Evolutionary conservation across 176 grass and related monocot genomes (phyloP).

Genomic region (Bothriochloa decipiens): DNA sequence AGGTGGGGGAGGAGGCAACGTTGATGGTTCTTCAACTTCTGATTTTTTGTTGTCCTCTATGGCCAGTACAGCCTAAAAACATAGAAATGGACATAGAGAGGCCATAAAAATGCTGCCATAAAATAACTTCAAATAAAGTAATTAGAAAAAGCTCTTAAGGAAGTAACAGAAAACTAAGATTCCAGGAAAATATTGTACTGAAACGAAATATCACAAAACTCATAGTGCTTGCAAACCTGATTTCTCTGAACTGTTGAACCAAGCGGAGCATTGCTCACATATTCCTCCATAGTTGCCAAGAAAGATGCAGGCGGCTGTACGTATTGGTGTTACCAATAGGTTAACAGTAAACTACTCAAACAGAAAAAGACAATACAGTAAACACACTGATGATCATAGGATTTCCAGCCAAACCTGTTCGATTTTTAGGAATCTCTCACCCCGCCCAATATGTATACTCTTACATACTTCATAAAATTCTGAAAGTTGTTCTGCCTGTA

Average conservation of each 20-base stretch:
- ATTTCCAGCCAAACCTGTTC: constrained; percentile 64
- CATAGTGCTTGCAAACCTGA: constrained; percentile 49
- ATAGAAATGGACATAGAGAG: not conserved
- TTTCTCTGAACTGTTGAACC: constrained; percentile 60
- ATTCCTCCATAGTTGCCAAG: constrained; percentile 88
- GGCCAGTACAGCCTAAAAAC: constrained; percentile 51
- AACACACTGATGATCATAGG: not conserved
- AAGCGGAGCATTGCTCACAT: constrained; percentile 81
- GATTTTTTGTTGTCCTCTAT: constrained; percentile 77
- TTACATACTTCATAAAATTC: constrained; percentile 93
- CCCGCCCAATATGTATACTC: constrained; percentile 78
- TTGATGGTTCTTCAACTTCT: constrained; percentile 62
- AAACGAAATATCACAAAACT: constrained; percentile 6
- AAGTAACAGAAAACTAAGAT: not conserved
- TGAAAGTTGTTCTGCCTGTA: constrained; percentile 84
- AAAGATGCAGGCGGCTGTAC: constrained; percentile 89
- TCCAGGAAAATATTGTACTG: not conserved
- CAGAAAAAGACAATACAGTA: not conserved
- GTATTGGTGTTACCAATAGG: constrained; percentile 26
- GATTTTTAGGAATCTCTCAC: constrained; percentile 74
- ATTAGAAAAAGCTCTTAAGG: not conserved
- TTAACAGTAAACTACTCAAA: constrained; percentile 25
- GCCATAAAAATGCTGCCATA: not conserved
- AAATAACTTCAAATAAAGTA: not conserved
- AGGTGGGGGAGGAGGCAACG: constrained; percentile 38